Base-by-base conservation (phyloP, 2,329 filamentous ascomycete genomes). In the Claviceps digitariae region DNA sequence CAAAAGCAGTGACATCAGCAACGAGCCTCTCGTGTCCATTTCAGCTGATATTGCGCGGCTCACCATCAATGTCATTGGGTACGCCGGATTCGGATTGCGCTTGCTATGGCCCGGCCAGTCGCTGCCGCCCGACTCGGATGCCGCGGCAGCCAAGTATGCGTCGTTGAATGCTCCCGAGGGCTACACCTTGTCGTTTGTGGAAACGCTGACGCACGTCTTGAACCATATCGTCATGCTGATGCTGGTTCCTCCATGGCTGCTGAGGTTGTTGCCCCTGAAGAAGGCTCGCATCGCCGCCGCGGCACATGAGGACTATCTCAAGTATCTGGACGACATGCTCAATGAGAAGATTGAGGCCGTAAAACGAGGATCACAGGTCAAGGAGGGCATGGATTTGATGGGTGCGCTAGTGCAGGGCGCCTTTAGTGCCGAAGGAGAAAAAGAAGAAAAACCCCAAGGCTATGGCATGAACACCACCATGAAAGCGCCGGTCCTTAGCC, bases 321-420 rank as follows among this genome's bases (percentile, higher is more conserved):
- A 77, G 56, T 89, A 89, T 66, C 83, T 88, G 78, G 71, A 78
- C 47, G 82, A 87, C 61, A 75, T 89, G 45, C 75, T 87, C 54
- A 69, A 78, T 31, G 74, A 78, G 58, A 87, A 87, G 67, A 65
- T 71, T 5, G 69, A 72, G 25, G 69, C 72, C 50, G 64, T 69
- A 25, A 61, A 62, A 31, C 60, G 61, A 4, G 67, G 67, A 17
- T 60, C 67, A 34, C 64, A 65, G 8, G 62, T 64, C 15, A 71
- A 72, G 34, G 72, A 72, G 53, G 73, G 73, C 13, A 74, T 77
- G 68, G 78, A 78, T 55, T 67, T 77, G 41, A 75, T 77, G 70
- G 75, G 73, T 17, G 71, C 76, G 53, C 66, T 79, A 8, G 52
- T 51, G 7, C 47, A 49, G 9, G 49, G 53, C 4, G 47, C 57